Evolutionary conservation across 2,329 filamentous ascomycete genomes (phyloP), one percentile per base, ranked within the genome.

Genomic region (Colletotrichum camelliae): DNA sequence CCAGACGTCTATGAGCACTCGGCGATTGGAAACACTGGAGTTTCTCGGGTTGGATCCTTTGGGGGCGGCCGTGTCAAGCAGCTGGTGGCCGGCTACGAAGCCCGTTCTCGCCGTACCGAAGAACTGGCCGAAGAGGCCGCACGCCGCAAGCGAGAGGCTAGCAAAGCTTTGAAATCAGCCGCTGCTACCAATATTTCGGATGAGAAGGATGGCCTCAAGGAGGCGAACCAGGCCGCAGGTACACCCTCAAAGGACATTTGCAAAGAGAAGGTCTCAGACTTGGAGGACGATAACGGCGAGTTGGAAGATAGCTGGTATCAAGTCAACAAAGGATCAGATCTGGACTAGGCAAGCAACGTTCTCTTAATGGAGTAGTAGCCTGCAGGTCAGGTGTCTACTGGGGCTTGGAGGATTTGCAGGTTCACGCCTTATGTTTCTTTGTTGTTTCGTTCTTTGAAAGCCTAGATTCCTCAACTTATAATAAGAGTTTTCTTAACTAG

Each of bases 61-160:
- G 64, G 48, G 3, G 27, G 37, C 16, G 39, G 70, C 2, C 70
- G 29, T 18, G 70, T 75, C n/a, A 58, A 66, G 48, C 7, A 69
- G 24, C 62, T 76, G 2, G 58, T 76, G 16, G 70, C 74, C 24
- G 35, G 37, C 27, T 69, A 69, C 15, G 74, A 76, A n/a, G 70
- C 43, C 16, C 64, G 57, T 5, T 64, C 31, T 24, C 43, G 37
- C 12, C 48, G 43, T 18, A 7, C 3, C 24, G 43, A 55, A 8
- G 70, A 74, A 21, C 5, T 58, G 58, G n/a, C 15, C 10, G 7
- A 57, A 10, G 43, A 57, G 21, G 5, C 16, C 2, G 8, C 10
- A 4, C 61, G 61, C 16, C 61, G 64, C 16, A 37, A 31, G n/a
- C 43, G 31, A 8, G 65, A 69, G 18, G 16, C 31, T 27, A 12